Conservation (phyloP, 2,329 filamentous ascomycete genomes). For the Bipolaris cookei region DNA sequence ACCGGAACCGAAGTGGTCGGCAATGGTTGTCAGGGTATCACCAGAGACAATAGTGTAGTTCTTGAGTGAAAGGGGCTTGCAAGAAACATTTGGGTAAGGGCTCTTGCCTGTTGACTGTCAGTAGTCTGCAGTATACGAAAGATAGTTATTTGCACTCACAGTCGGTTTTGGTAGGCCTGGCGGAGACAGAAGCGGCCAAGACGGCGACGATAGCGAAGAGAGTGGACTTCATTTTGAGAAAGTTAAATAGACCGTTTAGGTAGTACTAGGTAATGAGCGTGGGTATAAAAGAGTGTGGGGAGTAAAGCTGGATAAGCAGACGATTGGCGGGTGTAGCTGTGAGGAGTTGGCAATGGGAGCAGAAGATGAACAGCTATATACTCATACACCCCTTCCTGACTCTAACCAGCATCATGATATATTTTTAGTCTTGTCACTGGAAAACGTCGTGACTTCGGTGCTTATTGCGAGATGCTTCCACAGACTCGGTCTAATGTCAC, state of each 20-base stretch:
- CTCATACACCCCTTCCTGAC: not conserved
- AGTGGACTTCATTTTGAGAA: constrained; percentile 3
- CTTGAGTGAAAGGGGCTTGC: not conserved
- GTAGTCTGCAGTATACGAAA: not conserved
- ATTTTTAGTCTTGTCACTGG: not conserved
- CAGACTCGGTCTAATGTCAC: not conserved
- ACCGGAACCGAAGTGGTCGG: not conserved
- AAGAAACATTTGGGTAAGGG: not conserved
- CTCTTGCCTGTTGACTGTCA: not conserved
- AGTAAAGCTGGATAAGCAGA: not conserved
- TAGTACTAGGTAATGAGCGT: not conserved
- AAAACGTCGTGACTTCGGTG: not conserved
- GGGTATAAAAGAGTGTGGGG: not conserved
- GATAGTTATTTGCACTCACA: not conserved
- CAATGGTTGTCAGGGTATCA: not conserved
- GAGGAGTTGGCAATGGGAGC: not conserved
- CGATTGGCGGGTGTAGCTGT: not conserved
- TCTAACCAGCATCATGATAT: not conserved
- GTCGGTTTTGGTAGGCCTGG: not conserved
- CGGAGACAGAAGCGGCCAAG: not conserved
- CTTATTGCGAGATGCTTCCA: not conserved
- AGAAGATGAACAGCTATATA: not conserved
- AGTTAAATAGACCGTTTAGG: not conserved
- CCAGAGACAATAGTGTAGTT: not conserved
- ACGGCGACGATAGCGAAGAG: not conserved